Base-by-base conservation (phyloP, 768 basidiomycete genomes). In the Mycena indigotica region DNA sequence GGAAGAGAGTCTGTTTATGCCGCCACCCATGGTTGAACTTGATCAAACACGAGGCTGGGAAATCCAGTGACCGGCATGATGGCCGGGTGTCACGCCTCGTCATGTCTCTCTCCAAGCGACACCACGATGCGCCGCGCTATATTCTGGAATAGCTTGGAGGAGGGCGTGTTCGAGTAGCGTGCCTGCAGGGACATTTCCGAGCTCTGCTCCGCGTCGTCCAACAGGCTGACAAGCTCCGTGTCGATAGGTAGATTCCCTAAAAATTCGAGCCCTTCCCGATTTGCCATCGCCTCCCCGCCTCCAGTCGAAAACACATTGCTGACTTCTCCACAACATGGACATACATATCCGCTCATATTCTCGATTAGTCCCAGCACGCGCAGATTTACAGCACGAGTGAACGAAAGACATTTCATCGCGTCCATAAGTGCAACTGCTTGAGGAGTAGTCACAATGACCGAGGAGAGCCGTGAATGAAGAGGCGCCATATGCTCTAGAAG, bases 271-370 rank as follows among this genome's bases (percentile, higher is more conserved):
- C 78, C 81, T 66, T 95, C 91, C 50, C 80, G 81, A 60, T 79
- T 77, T 3, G 92, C 94, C 89, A 95, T 87, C 66, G 87, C 89
- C 72, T 88, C 85, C 1, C 95, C 97, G 2, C 97, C 97, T 16
- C 94, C 94, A 3, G 86, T 89, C 6, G 95, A 97, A 72, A 98
- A 99, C 53, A 97, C 84, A 70, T 96, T 93, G 77, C 87, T 93
- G 64, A 98, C 78, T 72, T 98, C 95, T 16, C 93, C 93, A 70
- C 97, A 98, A 69, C 95, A 97, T 44, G 97, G 97, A 68, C 96
- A 98, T 19, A 89, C 91, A 74, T 97, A 98, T 50, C 97, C 97
- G 62, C 93, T 91, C 97, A 98, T 98, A 75, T 98, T 99, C 70
- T 98, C 97, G 65, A 99, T 87, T 50, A 99, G 72, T 8, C 97